Percentiles rank a stretch among this genome's conserved stretches.
Evolutionary conservation across 1,139 yeast genomes (phyloP).

Genomic region (Lodderomyces metapsilosis): DNA sequence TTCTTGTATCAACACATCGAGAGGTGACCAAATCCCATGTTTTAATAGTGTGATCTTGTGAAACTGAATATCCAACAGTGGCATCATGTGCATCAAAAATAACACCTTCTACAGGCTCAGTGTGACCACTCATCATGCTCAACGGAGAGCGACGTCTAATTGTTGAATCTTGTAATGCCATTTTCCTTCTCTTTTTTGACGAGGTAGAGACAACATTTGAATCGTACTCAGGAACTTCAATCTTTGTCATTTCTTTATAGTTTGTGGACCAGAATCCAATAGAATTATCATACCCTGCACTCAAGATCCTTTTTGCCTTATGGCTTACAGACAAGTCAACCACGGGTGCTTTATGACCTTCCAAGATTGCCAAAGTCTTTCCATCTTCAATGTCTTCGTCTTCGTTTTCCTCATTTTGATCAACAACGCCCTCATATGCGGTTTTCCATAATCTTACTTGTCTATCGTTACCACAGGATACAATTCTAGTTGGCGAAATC

Average conservation of each 20-base stretch:
- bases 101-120: slow-evolving; percentile 84
- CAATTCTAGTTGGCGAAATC: slow-evolving; percentile 71
- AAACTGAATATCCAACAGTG: slow-evolving; percentile 87
- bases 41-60: slow-evolving; percentile 91
- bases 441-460: slow-evolving; percentile 87
- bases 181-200: slow-evolving; percentile 82
- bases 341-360: slow-evolving; percentile 88
- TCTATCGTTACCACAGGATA: slow-evolving; percentile 87
- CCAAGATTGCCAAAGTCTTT: slow-evolving; percentile 75
- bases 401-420: slow-evolving; percentile 20
- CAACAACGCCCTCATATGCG: slow-evolving; percentile 41
- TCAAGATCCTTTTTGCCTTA: slow-evolving; percentile 58
- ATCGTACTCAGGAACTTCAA: slow-evolving; percentile 58
- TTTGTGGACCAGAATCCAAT: slow-evolving; percentile 88
- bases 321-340: slow-evolving; percentile 66
- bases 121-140: slow-evolving; percentile 73
- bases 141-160: slow-evolving; percentile 81
- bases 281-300: slow-evolving; percentile 82
- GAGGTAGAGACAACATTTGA: slow-evolving; percentile 63
- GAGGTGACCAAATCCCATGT: slow-evolving; percentile 95
- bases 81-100: slow-evolving; percentile 69
- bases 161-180: slow-evolving; percentile 75
- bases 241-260: slow-evolving; percentile 77
- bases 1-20: slow-evolving; percentile 79
- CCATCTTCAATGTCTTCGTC: slow-evolving; percentile 59